Base-by-base conservation (phyloP, 1,139 yeast genomes). In the Suhomyces chickasaworum region DNA sequence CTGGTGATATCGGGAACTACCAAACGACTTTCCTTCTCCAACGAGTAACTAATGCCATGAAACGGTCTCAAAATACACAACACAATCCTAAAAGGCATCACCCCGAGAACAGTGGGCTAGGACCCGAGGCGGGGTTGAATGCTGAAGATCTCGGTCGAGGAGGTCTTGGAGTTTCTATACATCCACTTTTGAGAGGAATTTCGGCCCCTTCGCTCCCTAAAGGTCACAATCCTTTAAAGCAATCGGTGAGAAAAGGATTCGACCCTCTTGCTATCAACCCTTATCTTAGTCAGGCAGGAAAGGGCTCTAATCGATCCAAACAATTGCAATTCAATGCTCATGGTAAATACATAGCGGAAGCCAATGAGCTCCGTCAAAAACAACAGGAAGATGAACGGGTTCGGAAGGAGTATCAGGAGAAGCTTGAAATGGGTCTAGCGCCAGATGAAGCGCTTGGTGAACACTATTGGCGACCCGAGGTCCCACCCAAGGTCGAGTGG, bases 401-500 rank as follows among this genome's bases (percentile, higher is more conserved):
- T 32, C 53, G 51, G 44, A 60, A 56, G 25, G 54, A 58, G 33
- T 52, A 55, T 4, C 61, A 57, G 27, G 59, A 57, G 12, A 58
- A 66, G n/a, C 64, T 58, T 53, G 59, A 57, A 2, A 58, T 61
- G 51, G 86, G 86, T 0, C 58, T 81, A 3, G 60, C 73, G 3
- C 75, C 87, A 0, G 77, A 82, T 50, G 64, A 68, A 17, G 57
- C 60, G 2, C 51, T 76, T 0, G 84, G 81, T 1, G 95, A 86
- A 55, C 75, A 77, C 3, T 56, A 63, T 8, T 86, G 75, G 58
- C 64, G 66, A 45, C 69, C 71, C 0, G 64, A 58, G 1, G 58
- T 47, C 18, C 90, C 90, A 0, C 93, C 93, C 0, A 53, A 51
- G 10, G 67, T 81, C 2, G 96, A 88, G 62, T 88, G 96, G 96